Evolutionary conservation across 208 protist species (phyloP).

Genomic region (Trypanosoma mega): DNA sequence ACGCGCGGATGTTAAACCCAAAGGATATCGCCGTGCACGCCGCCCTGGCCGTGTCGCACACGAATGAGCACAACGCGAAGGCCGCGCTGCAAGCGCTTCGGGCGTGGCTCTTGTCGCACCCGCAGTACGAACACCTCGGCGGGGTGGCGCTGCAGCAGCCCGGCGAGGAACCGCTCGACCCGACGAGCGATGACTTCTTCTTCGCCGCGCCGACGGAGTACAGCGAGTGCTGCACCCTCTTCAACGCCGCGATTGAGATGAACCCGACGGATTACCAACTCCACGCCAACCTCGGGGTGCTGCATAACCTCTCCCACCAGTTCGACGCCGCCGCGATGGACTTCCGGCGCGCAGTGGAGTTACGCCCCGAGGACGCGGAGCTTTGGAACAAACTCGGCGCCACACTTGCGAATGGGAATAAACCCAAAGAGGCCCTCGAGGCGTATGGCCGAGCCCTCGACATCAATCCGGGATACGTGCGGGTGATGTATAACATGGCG

Average conservation of each 20-base stretch:
- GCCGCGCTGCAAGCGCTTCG: constrained; percentile 74
- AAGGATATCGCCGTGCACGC: constrained; percentile 73
- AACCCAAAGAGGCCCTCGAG: constrained; percentile 69
- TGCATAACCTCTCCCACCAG: constrained; percentile 81
- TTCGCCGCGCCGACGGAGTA: constrained; percentile 62
- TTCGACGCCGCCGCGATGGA: constrained; percentile 73
- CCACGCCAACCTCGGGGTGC: constrained; percentile 75
- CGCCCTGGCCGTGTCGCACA: constrained; percentile 78
- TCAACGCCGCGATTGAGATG: constrained; percentile 74
- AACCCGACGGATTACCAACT: constrained; percentile 73
- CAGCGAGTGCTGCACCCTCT: constrained; percentile 64
- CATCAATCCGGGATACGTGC: constrained; percentile 88
- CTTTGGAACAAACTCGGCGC: constrained; percentile 93
- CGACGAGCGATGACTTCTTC: constrained; percentile 62
- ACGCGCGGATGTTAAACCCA: constrained; percentile 64
- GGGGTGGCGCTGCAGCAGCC: constrained; percentile 45
- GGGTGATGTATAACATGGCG: constrained; percentile 90
- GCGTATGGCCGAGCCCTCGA: constrained; percentile 86
- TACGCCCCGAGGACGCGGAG: constrained; percentile 62
- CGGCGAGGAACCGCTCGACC: constrained; percentile 38
- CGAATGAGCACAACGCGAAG: constrained; percentile 80
- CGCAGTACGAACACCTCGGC: constrained; percentile 79
- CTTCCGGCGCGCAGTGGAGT: constrained; percentile 72
- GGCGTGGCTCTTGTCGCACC: constrained; percentile 73
- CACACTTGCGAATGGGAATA: constrained; percentile 80